Evolutionary conservation across 2,329 filamentous ascomycete genomes (phyloP), one percentile per base, ranked within the genome.

Genomic region (Aureobasidium sp.): DNA sequence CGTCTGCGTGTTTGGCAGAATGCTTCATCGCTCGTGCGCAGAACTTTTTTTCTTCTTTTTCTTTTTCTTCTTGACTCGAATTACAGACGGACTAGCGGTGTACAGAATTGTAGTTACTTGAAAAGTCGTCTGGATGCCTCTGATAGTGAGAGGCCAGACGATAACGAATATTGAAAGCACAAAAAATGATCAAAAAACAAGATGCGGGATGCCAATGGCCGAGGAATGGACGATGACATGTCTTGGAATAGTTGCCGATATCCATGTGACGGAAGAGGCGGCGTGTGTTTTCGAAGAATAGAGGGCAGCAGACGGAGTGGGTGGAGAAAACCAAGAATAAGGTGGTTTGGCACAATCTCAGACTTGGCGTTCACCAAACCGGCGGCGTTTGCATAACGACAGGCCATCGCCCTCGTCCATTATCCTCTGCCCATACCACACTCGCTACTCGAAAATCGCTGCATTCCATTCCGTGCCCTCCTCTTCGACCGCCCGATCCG

Each of bases 41-140:
- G 37, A 34, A 51, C 19, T 51, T 27, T 25, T 50, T 39, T 29
- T 39, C 14, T 39, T 39, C 27, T 35, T 37, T 19, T 27, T 40
- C 30, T 51, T 25, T 29, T 38, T 40, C 25, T 40, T 50, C 47
- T 40, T 34, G 24, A 34, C 32, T 41, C 48, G 30, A 17, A 39
- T 34, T 32, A 40, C 25, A 34, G 48, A 25, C 14, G 37, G 37
- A 40, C 2, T 17, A 37, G 48, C 37, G 35, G 48, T 19, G 48
- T 51, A 41, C 35, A 50, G 14, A 32, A n/a, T 51, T 51, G 37
- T 41, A 51, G 35, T 41, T 51, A 51, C 37, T 27, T 51, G 38
- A 17, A 50, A 11, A 12, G n/a, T n/a, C n/a, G 44, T 48, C 44
- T 27, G 14, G 22, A 37, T 22, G 44, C 32, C 32, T 37, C n/a